Conservation (phyloP, 768 basidiomycete genomes). For the Agaricus sinodeliciosus region DNA sequence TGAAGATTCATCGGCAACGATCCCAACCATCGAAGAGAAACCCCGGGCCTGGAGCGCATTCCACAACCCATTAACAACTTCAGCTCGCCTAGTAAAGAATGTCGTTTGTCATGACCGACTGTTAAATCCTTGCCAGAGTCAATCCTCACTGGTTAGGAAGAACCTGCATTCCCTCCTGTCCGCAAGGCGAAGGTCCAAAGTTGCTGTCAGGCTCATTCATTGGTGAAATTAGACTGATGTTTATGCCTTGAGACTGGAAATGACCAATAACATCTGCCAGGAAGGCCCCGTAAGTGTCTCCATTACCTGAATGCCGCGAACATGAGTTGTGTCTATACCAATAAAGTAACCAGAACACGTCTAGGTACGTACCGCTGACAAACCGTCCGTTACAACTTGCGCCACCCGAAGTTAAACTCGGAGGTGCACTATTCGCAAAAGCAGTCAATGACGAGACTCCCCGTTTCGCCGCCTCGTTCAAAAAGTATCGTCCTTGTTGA, state of each 20-base stretch:
- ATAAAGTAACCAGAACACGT: neutral
- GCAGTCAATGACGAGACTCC: constrained; percentile 32
- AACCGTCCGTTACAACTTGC: constrained; percentile 31
- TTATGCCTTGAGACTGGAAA: constrained; percentile 30
- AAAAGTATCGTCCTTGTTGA: constrained; percentile 33
- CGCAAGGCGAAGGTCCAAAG: constrained; percentile 32
- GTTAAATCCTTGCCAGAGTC: neutral
- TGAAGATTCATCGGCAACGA: constrained; percentile 36
- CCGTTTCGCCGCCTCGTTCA: constrained; percentile 28
- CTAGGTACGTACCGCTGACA: constrained; percentile 19
- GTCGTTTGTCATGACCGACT: neutral
- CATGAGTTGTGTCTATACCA: neutral
- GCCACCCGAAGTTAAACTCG: constrained; percentile 24
- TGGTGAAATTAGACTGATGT: constrained; percentile 33
- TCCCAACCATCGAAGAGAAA: constrained; percentile 25
- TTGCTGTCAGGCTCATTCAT: constrained; percentile 38
- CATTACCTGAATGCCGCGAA: constrained; percentile 18
- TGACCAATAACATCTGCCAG: constrained; percentile 34
- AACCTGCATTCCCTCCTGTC: constrained; percentile 42
- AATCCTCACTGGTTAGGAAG: constrained; percentile 26
- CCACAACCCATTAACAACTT: constrained; percentile 32
- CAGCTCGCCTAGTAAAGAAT: constrained; percentile 24
- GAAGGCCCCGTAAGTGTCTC: constrained; percentile 33
- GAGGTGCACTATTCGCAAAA: constrained; percentile 37
- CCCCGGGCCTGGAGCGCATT: constrained; percentile 24